Evolutionary conservation across 352 stramenopile species (phyloP), one percentile per base, ranked within the genome.

Genomic region (Globisporangium recalcitrans): DNA sequence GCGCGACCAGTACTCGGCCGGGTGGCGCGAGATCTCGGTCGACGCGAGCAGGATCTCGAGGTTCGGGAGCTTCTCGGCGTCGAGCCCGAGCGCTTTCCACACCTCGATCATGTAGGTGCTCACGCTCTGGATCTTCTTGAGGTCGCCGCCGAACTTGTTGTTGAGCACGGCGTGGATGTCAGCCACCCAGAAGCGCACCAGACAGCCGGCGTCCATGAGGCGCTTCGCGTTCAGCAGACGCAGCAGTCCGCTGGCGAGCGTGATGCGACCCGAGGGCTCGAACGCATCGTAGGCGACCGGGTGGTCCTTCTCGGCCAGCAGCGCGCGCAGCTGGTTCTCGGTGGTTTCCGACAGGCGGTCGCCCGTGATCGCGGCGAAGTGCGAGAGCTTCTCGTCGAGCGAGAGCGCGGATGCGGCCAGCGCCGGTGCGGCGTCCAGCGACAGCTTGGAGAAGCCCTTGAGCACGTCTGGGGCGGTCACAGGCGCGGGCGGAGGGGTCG

Each of bases 101-200:
- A 99, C 97, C 66, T 99, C 95, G 52, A 99, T 96, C 74, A 99
- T 96, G 82, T 99, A 99, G 32, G 89, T 70, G 21, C 82, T 88
- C 22, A 98, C 88, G 38, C 73, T 94, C 62, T 92, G 82, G 63
- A 99, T 98, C 81, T 99, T 99, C 69, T 98, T 96, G 8, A 98
- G 75, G 74, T 99, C 96, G 52, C 96, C 96, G 57, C 96, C 96
- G 82, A 99, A 98, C 81, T 99, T 99, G 82, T 99, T 98, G 78
- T 99, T 99, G 77, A 99, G 97, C 63, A 99, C 81, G 24, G 97
- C 97, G 80, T 99, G 98, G 85, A 96, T 98, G 81, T 99, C 97
- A 6, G 97, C 97, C 10, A 99, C 96, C 85, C 97, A 98, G 69
- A 99, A 98, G 70, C 97, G 95, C 71, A 99, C 98, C 40, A 95